phyloP scores from a whole-genome alignment of 2,329 filamentous ascomycete genomes.

The Ambrosiella cleistominuta region DNA sequence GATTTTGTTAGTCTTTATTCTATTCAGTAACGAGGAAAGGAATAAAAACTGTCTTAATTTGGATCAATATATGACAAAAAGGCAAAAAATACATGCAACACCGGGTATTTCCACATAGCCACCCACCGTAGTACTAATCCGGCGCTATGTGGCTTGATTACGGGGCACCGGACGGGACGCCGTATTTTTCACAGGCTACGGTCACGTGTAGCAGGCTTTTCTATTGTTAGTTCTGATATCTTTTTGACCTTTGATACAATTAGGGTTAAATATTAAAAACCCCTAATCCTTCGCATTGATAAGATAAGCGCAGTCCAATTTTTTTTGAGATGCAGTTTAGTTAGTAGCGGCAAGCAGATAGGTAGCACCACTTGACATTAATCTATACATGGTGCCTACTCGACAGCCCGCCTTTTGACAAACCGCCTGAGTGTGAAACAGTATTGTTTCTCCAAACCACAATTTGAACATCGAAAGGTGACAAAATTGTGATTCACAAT shows the following conservation, averaged over 20 bases:
- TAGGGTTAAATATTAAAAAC: background rate
- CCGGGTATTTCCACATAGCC: background rate
- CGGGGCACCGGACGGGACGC: background rate
- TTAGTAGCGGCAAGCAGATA: background rate
- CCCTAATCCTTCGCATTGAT: background rate
- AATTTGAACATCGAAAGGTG: background rate
- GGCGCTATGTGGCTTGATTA: background rate
- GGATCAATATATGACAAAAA: background rate
- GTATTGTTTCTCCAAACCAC: background rate
- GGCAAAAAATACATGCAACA: background rate
- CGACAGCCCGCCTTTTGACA: background rate
- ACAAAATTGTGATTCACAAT: conserved; percentile 22
- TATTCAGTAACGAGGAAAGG: too few species aligned
- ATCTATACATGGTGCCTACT: background rate
- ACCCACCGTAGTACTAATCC: background rate
- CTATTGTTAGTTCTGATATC: background rate
- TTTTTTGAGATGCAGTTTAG: background rate
- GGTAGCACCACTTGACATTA: background rate
- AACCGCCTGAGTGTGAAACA: background rate
- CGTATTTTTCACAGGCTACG: background rate
- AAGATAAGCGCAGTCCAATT: background rate
- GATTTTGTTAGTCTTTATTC: too few species aligned
- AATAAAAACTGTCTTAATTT: too few species aligned
- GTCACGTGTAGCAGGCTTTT: background rate
- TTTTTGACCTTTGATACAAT: too few species aligned